These are phyloP conservation scores for Acanthamoeba healyi DNA, from an alignment of 208 protist species.

Conservation along the genomic window DNA sequence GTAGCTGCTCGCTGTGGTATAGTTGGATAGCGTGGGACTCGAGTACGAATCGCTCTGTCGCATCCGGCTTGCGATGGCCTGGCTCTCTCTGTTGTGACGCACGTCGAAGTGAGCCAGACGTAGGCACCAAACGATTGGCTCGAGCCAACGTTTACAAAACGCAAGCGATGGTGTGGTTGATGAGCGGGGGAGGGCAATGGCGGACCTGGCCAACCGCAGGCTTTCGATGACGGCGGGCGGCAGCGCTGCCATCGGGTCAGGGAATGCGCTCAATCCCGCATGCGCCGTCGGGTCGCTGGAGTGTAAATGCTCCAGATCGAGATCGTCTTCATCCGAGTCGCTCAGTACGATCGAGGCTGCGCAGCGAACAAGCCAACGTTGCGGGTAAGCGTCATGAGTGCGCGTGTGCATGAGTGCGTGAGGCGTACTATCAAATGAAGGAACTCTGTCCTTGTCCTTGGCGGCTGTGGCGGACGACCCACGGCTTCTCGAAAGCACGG, in stretches of 20 bases:
- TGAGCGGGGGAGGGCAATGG: too few species aligned
- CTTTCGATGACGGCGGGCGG: background rate
- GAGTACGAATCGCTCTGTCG: background rate
- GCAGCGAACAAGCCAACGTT: too few species aligned
- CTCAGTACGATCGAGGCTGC: conserved; percentile 13
- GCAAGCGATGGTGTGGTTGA: too few species aligned
- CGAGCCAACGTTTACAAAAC: too few species aligned
- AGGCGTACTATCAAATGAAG: background rate
- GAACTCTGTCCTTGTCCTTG: background rate
- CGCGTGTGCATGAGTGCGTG: background rate
- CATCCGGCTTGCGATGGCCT: background rate
- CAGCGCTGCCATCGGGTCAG: background rate
- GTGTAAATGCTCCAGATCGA: background rate
- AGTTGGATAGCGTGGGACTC: background rate
- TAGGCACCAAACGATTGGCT: too few species aligned
- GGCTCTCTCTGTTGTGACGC: background rate
- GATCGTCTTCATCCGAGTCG: conserved; percentile 21
- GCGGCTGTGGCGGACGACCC: background rate
- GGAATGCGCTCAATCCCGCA: background rate
- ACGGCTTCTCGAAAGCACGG: background rate
- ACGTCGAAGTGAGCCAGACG: background rate
- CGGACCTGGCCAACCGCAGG: background rate
- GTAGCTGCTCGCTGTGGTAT: background rate
- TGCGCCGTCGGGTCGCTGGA: background rate
- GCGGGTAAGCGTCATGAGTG: too few species aligned